Evolutionary conservation across 2,329 filamentous ascomycete genomes (phyloP).

Genomic region (Cladosporium oxysporum): DNA sequence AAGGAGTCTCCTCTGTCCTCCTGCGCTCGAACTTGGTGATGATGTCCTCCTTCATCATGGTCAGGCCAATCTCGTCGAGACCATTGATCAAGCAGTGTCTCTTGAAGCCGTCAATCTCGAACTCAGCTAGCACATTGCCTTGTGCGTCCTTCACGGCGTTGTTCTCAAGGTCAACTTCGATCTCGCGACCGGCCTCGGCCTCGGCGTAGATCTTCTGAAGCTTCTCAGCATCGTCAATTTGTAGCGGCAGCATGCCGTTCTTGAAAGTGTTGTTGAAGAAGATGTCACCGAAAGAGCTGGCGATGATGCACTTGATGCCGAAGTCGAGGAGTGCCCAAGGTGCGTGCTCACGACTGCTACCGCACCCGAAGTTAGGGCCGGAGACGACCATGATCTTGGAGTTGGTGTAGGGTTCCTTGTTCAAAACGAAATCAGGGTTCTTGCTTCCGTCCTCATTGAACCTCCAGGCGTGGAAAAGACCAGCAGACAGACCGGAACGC

Average conservation of each 20-base stretch:
- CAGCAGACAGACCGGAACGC: slow-evolving; percentile 85
- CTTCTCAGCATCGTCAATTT: slow-evolving; percentile 66
- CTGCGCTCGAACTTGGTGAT: slow-evolving; percentile 80
- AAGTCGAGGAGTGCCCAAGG: slow-evolving; percentile 97
- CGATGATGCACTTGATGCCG: slow-evolving; percentile 91
- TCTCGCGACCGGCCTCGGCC: slow-evolving; percentile 75
- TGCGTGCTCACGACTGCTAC: slow-evolving; percentile 88
- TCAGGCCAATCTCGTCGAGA: slow-evolving; percentile 92
- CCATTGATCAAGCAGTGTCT: slow-evolving; percentile 94
- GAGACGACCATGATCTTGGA: slow-evolving; percentile 90
- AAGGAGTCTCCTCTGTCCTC: slow-evolving; percentile 77
- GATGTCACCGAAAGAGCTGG: slow-evolving; percentile 85
- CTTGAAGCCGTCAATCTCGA: slow-evolving; percentile 89
- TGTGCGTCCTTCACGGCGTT: slow-evolving; percentile 76
- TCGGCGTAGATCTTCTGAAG: slow-evolving; percentile 73
- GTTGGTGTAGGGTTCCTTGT: slow-evolving; percentile 80
- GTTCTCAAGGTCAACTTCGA: slow-evolving; percentile 86
- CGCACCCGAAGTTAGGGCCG: slow-evolving; percentile 93
- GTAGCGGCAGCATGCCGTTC: slow-evolving; percentile 95
- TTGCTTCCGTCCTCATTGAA: slow-evolving; percentile 70
- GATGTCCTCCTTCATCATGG: slow-evolving; percentile 88
- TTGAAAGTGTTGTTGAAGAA: slow-evolving; percentile 99
- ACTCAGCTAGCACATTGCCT: slow-evolving; percentile 73
- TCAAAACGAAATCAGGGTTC: slow-evolving; percentile 82
- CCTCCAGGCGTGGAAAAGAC: slow-evolving; percentile 83